Conservation (phyloP, 345 rosid genomes). For the Firmiana major region DNA sequence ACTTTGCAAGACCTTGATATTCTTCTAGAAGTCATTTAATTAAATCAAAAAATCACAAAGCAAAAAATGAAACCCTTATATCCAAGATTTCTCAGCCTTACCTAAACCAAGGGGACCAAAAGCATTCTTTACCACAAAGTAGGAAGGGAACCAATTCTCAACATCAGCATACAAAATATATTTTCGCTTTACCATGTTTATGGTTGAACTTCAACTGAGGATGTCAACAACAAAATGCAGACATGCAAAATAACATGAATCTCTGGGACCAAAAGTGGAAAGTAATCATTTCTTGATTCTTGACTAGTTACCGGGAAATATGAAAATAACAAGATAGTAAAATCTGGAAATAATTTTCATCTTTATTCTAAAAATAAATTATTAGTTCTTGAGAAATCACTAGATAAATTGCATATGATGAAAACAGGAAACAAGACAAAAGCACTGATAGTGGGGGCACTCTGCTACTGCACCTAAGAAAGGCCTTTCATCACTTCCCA, state of each 20-base stretch:
- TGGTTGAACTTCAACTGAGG: conserved; percentile 12
- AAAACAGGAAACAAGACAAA: background rate
- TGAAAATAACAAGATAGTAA: background rate
- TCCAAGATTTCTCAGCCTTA: conserved; percentile 12
- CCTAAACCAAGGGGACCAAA: conserved; percentile 6
- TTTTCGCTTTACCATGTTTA: background rate
- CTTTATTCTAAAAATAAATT: background rate
- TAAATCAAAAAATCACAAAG: conserved; percentile 14
- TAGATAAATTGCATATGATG: background rate
- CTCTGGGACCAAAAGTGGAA: background rate
- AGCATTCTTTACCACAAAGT: conserved; percentile 30
- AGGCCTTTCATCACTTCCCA: background rate
- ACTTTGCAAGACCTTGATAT: conserved; percentile 4
- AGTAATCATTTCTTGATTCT: background rate
- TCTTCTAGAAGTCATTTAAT: background rate
- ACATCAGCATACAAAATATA: conserved; percentile 9
- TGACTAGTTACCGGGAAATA: background rate
- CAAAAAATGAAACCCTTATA: background rate
- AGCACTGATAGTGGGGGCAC: background rate
- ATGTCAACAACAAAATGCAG: background rate
- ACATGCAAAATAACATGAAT: background rate
- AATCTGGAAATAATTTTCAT: background rate
- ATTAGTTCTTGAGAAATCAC: background rate
- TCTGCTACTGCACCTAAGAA: background rate
- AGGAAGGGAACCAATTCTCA: conserved; percentile 12